phyloP scores from a whole-genome alignment of 2,329 filamentous ascomycete species.

The Ophiostoma perfectum region DNA sequence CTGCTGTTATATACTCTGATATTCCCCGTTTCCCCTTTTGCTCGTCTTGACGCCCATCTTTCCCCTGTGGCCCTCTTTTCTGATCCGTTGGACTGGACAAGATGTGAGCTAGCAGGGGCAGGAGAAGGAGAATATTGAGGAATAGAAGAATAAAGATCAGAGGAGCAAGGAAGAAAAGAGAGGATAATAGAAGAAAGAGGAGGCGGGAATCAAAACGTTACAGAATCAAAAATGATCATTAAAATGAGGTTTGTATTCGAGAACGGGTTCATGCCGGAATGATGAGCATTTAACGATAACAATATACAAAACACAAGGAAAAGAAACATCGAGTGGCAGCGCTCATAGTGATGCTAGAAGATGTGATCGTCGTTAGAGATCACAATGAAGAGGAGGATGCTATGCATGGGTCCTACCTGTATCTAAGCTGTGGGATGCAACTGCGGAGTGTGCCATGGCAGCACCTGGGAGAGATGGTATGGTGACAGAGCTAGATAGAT shows the following conservation, averaged over 20 bases:
- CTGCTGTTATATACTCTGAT: not conserved
- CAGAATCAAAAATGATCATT: not conserved
- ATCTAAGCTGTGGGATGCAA: too few species aligned
- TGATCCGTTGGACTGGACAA: constrained; percentile 16
- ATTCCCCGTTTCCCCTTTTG: not conserved
- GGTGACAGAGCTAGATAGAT: too few species aligned
- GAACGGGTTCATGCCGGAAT: not conserved
- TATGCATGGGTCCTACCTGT: too few species aligned
- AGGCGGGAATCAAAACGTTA: too few species aligned
- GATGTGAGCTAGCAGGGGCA: constrained; percentile 16
- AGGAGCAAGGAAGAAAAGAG: not conserved
- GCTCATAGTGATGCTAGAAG: too few species aligned
- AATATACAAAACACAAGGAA: not conserved
- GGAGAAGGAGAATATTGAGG: not conserved
- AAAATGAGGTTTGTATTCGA: not conserved
- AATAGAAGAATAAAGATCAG: not conserved
- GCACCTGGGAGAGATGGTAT: too few species aligned
- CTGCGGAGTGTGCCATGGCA: too few species aligned
- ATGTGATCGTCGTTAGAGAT: too few species aligned
- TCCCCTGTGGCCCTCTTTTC: constrained; percentile 10
- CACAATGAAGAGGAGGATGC: not conserved
- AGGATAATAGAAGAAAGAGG: not conserved
- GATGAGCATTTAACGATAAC: not conserved
- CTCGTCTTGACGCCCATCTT: not conserved
- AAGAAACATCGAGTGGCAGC: not conserved